Base-by-base conservation (phyloP, 768 basidiomycete genomes). In the Boletus subparvulus region DNA sequence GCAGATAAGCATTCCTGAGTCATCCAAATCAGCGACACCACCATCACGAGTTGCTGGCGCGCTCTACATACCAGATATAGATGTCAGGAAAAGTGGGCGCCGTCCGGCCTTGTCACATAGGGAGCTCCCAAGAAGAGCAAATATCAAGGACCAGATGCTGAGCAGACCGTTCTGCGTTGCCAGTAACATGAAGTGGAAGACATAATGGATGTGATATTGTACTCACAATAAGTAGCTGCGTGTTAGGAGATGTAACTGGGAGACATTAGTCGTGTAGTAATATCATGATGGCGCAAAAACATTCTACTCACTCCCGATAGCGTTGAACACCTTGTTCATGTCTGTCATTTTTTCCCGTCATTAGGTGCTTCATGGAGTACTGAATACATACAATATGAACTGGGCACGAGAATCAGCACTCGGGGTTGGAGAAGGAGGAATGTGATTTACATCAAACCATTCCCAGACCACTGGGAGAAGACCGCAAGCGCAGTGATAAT, bases 381-480 rank as follows among this genome's bases (percentile, higher is more conserved):
- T 24, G 42, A 43, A 24, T 16, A 43, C 42, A 21, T 24, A 24
- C 42, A 43, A 43, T 14, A 43, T 9, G 42, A 43, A 16, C 24
- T 43, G 42, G n/a, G 17, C 17, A 28, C 3, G 10, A 28, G 0
- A 28, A 24, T 43, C 7, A 42, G 3, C 21, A 40, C 39, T 40
- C n/a, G n/a, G 21, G 4, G 8, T 43, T 24, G 24, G 24, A 13
- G 4, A 16, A 24, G 42, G 8, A 43, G 6, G 13, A 60, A 60
- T 30, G 42, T 55, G 11, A 30, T 53, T 80, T 75, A 26, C 26
- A 26, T 26, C 37, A 83, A 68, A 56, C 80, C 81, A 48, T 82
- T 80, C 6, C 80, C 79, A 53, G 77, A 78, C 80, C 80, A 83
- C 56, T 84, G 83, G 3, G 80, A 82, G 74, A 84, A 83, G 73